Evolutionary conservation across 2,329 filamentous ascomycete species (phyloP).

Genomic region (Colletotrichum lini): DNA sequence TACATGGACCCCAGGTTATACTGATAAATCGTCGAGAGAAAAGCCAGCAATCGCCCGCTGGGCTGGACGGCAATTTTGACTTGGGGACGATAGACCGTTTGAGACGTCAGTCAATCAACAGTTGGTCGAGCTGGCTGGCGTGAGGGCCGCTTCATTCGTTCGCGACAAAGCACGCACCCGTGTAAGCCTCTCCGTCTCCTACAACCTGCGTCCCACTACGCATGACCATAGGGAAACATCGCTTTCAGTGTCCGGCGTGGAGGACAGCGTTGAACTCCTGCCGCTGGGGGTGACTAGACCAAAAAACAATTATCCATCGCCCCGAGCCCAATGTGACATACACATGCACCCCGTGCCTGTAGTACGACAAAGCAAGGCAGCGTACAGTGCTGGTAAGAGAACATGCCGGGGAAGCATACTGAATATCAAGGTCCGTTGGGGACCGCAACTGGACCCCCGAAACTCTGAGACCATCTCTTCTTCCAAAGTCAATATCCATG

Average conservation of each 20-base stretch:
- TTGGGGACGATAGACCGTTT: slow-evolving; percentile 21
- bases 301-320: background rate
- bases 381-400: slow-evolving; percentile 2
- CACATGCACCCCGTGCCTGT: background rate
- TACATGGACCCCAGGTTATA: too few species aligned
- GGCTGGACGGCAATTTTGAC: background rate
- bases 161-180: background rate
- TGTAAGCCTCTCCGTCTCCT: background rate
- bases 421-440: slow-evolving; percentile 8
- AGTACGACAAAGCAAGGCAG: too few species aligned
- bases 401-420: background rate
- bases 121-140: slow-evolving; percentile 29
- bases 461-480: slow-evolving; percentile 10
- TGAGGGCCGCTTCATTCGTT: slow-evolving; percentile 9
- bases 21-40: background rate
- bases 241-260: background rate
- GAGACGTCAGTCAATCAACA: slow-evolving; percentile 17
- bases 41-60: background rate
- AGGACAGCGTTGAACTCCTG: background rate
- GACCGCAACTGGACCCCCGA: slow-evolving; percentile 1
- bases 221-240: background rate
- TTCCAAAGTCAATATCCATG: slow-evolving; percentile 25
- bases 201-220: slow-evolving; percentile 10
- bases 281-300: background rate
- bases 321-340: background rate